A percentile compares a stretch with the other conserved stretches of the same genome.
phyloP scores from a whole-genome alignment of 2,329 filamentous ascomycete genomes.

The Cordyceps javanica region DNA sequence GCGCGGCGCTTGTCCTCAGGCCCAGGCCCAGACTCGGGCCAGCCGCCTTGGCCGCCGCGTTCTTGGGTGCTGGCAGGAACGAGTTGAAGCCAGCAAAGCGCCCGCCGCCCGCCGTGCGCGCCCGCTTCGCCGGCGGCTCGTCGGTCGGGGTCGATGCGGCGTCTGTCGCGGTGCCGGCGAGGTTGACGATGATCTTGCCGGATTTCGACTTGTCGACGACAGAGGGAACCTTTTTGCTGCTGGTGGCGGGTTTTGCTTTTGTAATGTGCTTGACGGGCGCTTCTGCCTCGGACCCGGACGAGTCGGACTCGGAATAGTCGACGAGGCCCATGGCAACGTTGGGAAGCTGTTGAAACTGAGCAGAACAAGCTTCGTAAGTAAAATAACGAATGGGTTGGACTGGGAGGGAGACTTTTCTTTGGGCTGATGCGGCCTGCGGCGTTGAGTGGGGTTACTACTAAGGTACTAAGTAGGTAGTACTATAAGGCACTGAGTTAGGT shows the following conservation, averaged over 20 bases:
- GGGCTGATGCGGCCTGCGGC: too few species aligned
- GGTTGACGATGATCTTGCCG: slow-evolving; percentile 75
- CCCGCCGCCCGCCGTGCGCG: slow-evolving; percentile 45
- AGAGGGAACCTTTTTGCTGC: slow-evolving; percentile 58
- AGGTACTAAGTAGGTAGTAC: too few species aligned
- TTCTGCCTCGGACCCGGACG: slow-evolving; percentile 56
- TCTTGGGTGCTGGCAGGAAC: slow-evolving; percentile 79
- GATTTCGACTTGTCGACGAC: slow-evolving; percentile 76
- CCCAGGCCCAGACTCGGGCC: slow-evolving; percentile 42
- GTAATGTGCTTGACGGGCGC: slow-evolving; percentile 21
- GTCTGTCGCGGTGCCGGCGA: slow-evolving; percentile 51
- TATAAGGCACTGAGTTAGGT: too few species aligned
- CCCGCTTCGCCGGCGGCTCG: slow-evolving; percentile 61
- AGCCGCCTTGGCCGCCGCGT: slow-evolving; percentile 29
- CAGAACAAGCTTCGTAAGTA: too few species aligned
- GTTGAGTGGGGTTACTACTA: too few species aligned
- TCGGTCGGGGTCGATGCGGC: slow-evolving; percentile 23
- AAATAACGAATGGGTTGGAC: too few species aligned
- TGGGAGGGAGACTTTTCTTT: too few species aligned
- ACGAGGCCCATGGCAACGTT: slow-evolving; percentile 77
- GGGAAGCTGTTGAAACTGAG: too few species aligned
- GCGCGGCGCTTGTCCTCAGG: slow-evolving; percentile 75
- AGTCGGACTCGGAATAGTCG: slow-evolving; percentile 81
- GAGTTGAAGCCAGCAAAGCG: slow-evolving; percentile 76
- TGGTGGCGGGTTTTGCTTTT: slow-evolving; percentile 26